Base-by-base conservation (phyloP, 2,329 filamentous ascomycete species). In the Fusarium stilboides region DNA sequence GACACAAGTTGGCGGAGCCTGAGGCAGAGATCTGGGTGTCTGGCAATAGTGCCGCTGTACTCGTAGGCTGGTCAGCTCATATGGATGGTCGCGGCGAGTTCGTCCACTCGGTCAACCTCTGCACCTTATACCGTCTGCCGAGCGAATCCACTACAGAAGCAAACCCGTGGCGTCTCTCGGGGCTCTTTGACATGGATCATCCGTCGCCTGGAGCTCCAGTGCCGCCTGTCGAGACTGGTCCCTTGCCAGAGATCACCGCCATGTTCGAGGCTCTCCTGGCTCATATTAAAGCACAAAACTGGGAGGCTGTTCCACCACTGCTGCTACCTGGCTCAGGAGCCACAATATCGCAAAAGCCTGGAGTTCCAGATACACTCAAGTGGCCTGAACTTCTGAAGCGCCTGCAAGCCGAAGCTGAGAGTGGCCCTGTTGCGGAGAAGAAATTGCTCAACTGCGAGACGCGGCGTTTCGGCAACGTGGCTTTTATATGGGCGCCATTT, bases 401-500 rank as follows among this genome's bases (percentile, higher is more conserved):
- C 1, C 5, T 57, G 2, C 5, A n/a, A 15, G 9, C 8, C 2
- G 8, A 22, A 14, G n/a, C 37, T 10, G 17, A 43, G 37, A 22
- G 2, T 14, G n/a, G 5, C 12, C 13, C 17, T 6, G 4, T 6
- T 2, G 5, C 6, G 7, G 45, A 57, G 37, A 36, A 57, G 37
- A 24, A 9, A 9, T 22, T 57, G 8, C 28, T 34, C 8, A 1
- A 43, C 9, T 36, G 20, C 5, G 37, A 57, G 20, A 7, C 1
- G 8, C 28, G 45, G 9, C 28, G 54, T 22, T 57, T 37, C 5
- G 3, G 45, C 4, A 28, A 52, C 17, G 17, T 57, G 5, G 9
- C 12, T 9, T 57, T 57, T 24, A 9, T 57, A 6, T 57, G 37
- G 45, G 45, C 54, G 4, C 54, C 45, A 13, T 52, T 52, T 33